Conservation (phyloP, 148 eudicot genomes). For the Cornus controversa region DNA sequence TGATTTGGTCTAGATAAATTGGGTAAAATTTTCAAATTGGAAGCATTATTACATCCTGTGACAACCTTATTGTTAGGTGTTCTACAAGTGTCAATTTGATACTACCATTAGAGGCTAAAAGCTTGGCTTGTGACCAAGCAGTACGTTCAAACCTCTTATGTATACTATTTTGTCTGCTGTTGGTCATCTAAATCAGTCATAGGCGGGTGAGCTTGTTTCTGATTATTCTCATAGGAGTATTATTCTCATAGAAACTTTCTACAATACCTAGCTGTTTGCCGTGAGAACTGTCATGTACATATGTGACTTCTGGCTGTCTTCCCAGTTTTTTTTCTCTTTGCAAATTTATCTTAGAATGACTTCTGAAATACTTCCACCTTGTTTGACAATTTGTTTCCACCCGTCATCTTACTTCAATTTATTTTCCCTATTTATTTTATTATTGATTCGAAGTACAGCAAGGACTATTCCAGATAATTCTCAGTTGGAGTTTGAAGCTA, state of each 20-base stretch:
- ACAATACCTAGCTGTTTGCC: neutral
- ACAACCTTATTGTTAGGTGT: too few relatives aligned
- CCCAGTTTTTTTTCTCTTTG: neutral
- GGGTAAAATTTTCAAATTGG: neutral
- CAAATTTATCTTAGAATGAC: neutral
- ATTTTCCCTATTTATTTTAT: conserved; percentile 3
- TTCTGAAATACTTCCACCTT: neutral
- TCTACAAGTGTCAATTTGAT: too few relatives aligned
- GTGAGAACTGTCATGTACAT: neutral
- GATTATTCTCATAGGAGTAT: too few relatives aligned
- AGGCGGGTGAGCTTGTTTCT: neutral
- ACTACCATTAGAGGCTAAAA: neutral
- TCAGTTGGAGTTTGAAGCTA: conserved; percentile 97
- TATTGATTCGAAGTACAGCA: conserved; percentile 38
- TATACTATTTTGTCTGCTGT: too few relatives aligned
- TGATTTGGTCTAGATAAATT: too few relatives aligned
- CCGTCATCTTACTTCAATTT: neutral
- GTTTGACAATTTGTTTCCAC: neutral
- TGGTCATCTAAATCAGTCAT: too few relatives aligned
- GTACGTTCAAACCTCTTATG: too few relatives aligned
- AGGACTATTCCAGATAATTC: conserved; percentile 59
- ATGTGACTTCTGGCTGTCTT: neutral
- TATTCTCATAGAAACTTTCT: neutral
- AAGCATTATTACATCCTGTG: too few relatives aligned
- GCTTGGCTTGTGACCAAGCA: too few relatives aligned